phyloP scores from a whole-genome alignment of 2,329 filamentous ascomycete genomes.

The Botryotinia convoluta region DNA sequence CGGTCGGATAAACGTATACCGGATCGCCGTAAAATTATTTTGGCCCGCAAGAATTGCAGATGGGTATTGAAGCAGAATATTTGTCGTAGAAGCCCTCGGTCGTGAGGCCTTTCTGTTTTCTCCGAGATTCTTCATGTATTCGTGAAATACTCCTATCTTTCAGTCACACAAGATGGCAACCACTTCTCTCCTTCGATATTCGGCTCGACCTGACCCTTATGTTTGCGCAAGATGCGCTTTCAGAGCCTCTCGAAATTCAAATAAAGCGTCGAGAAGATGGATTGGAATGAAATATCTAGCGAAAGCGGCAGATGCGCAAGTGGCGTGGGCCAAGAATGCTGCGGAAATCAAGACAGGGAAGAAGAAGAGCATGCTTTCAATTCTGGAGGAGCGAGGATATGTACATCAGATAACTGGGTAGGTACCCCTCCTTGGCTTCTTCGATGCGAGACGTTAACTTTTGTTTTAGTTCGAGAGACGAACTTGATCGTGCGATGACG shows the following conservation, averaged over 20 bases:
- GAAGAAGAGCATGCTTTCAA: constrained; percentile 54
- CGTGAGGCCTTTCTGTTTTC: not conserved
- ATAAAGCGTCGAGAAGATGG: constrained; percentile 30
- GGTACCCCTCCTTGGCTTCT: constrained; percentile 31
- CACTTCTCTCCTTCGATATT: constrained; percentile 31
- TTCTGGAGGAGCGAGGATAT: constrained; percentile 69
- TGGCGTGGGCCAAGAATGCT: constrained; percentile 50
- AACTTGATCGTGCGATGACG: constrained; percentile 62
- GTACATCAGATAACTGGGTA: constrained; percentile 75
- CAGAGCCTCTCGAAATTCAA: constrained; percentile 24
- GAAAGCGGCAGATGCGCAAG: constrained; percentile 35
- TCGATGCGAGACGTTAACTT: constrained; percentile 15
- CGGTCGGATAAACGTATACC: not conserved
- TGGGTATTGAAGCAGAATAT: not conserved
- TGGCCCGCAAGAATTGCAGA: not conserved
- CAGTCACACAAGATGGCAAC: constrained; percentile 32
- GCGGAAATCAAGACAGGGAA: constrained; percentile 50
- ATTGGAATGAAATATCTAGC: constrained; percentile 40
- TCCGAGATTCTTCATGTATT: not conserved
- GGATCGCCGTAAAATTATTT: constrained; percentile 13
- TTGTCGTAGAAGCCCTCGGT: not conserved
- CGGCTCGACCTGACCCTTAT: constrained; percentile 30
- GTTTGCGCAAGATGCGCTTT: constrained; percentile 37
- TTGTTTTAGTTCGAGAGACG: constrained; percentile 41
- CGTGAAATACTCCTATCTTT: not conserved